Evolutionary conservation across 192 early-diverging fungal species (phyloP).

Genomic region (Haplosporangium gracile): DNA sequence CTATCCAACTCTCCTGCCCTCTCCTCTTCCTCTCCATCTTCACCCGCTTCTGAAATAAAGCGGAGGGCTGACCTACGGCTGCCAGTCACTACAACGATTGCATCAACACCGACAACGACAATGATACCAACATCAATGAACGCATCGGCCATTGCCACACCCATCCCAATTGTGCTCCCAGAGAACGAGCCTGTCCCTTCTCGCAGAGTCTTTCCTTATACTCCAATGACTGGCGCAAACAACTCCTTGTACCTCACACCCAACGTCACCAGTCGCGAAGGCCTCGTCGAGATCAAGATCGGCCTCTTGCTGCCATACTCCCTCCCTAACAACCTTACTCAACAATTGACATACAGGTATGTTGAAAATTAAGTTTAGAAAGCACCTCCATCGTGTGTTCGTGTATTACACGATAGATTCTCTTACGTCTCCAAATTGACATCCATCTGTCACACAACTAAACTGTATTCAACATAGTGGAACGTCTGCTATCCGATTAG

Average conservation of each 20-base stretch:
- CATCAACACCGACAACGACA: background rate
- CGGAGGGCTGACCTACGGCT: background rate
- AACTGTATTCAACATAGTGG: slow-evolving; percentile 36
- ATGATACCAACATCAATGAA: background rate
- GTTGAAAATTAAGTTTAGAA: background rate
- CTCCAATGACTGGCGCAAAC: slow-evolving; percentile 36
- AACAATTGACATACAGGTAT: slow-evolving; percentile 46
- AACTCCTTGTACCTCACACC: slow-evolving; percentile 41
- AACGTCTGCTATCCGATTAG: slow-evolving; percentile 64
- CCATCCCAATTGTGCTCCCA: slow-evolving; percentile 7
- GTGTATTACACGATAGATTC: background rate
- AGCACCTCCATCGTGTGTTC: background rate
- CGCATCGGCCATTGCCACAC: background rate
- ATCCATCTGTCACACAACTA: background rate
- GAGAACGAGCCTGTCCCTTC: slow-evolving; percentile 25
- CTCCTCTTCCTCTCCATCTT: background rate
- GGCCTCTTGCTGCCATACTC: slow-evolving; percentile 48
- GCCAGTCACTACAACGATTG: background rate
- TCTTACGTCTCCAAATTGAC: background rate
- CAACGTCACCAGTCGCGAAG: slow-evolving; percentile 29
- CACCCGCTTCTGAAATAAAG: background rate
- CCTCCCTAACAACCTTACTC: slow-evolving; percentile 46
- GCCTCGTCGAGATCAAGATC: slow-evolving; percentile 42
- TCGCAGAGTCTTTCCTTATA: slow-evolving; percentile 24
- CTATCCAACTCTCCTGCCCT: background rate